phyloP scores from a whole-genome alignment of 1,284 basidiomycete species.

The Moesziomyces antarcticus region DNA sequence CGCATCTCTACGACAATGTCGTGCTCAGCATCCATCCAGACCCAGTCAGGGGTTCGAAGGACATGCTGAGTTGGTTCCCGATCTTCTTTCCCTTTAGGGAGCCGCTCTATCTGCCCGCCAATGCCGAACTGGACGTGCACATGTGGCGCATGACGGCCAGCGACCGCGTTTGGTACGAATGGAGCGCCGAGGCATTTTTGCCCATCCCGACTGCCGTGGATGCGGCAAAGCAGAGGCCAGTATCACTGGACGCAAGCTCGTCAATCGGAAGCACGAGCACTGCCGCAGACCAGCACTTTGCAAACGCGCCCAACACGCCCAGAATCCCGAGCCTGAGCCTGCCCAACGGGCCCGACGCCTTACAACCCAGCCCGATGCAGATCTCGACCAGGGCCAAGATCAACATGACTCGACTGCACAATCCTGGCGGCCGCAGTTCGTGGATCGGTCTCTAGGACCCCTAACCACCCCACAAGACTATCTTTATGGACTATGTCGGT shows the following conservation, averaged over 20 bases:
- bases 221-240: conserved; percentile 11
- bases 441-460: conserved; percentile 76
- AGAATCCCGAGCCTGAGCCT: conserved; percentile 43
- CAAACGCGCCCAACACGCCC: conserved; percentile 62
- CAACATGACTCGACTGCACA: conserved; percentile 89
- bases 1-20: conserved; percentile 86
- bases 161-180: conserved; percentile 97
- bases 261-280: conserved; percentile 25
- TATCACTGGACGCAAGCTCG: conserved; percentile 38
- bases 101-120: conserved; percentile 89
- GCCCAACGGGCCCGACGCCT: background rate
- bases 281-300: conserved; percentile 35
- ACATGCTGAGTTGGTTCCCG: conserved; percentile 99
- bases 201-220: conserved; percentile 68
- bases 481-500: too few species aligned
- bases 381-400: conserved; percentile 77
- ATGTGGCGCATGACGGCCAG: conserved; percentile 87
- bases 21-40: conserved; percentile 94
- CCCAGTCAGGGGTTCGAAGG: conserved; percentile 78
- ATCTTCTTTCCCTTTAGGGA: conserved; percentile 88
- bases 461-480: too few species aligned
- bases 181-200: conserved; percentile 92
- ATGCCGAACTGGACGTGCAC: conserved; percentile 89
- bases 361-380: conserved; percentile 21
- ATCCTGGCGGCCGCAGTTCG: conserved; percentile 86